Evolutionary conservation across 495 filamentous ascomycete genomes (phyloP).

Genomic region (Aspergillus biplanus): DNA sequence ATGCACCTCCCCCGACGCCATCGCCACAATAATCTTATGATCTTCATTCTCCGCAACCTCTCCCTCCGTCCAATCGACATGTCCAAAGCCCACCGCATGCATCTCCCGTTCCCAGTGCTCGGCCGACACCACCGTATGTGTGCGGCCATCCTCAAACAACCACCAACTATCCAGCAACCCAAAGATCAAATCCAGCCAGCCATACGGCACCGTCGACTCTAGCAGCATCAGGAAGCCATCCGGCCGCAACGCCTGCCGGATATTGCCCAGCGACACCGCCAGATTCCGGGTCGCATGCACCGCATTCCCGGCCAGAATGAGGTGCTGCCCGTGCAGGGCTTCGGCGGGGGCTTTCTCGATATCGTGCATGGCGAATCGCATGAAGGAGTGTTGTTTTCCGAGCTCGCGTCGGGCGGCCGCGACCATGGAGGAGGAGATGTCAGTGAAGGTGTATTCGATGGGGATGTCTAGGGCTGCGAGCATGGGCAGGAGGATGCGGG

Average conservation of each 20-base stretch:
- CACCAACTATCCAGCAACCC: slow-evolving; percentile 44
- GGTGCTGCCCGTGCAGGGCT: slow-evolving; percentile 36
- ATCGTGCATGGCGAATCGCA: slow-evolving; percentile 43
- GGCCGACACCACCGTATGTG: slow-evolving; percentile 22
- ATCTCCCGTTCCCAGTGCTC: slow-evolving; percentile 8
- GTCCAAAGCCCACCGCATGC: not conserved
- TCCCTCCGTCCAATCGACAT: slow-evolving; percentile 15
- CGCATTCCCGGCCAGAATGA: slow-evolving; percentile 47
- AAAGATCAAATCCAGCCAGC: slow-evolving; percentile 35
- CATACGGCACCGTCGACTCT: slow-evolving; percentile 35
- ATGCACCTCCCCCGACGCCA: slow-evolving; percentile 32
- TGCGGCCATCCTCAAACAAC: slow-evolving; percentile 33
- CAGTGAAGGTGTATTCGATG: slow-evolving; percentile 52
- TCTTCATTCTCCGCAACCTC: not conserved
- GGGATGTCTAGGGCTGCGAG: slow-evolving; percentile 37
- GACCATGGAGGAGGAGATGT: slow-evolving; percentile 45
- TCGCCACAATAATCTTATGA: not conserved
- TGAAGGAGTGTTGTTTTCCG: slow-evolving; percentile 35
- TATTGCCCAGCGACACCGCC: slow-evolving; percentile 22
- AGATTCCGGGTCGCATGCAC: slow-evolving; percentile 51
- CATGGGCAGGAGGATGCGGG: slow-evolving; percentile 31
- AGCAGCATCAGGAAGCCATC: slow-evolving; percentile 42
- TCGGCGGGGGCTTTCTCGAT: slow-evolving; percentile 40
- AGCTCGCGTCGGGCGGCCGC: slow-evolving; percentile 34
- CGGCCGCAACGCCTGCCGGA: slow-evolving; percentile 33